Conservation (phyloP, 345 rosid species). For the Moricandia arvensis region DNA sequence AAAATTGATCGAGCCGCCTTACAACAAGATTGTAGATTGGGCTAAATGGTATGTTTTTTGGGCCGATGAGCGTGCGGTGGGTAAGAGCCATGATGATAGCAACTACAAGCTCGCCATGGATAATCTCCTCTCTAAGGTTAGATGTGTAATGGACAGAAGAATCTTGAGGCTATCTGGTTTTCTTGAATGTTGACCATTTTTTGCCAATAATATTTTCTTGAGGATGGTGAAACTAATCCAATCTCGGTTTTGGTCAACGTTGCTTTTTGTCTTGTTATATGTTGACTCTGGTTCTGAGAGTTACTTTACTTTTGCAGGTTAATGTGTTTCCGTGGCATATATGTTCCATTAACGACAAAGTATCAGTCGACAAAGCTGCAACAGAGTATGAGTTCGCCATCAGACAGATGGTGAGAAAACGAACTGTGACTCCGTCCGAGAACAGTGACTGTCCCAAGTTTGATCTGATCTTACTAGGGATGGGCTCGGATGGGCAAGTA, state of each 20-base stretch:
- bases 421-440: conserved; percentile 65
- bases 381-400: conserved; percentile 66
- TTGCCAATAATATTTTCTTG: not conserved
- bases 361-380: conserved; percentile 84
- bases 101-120: conserved; percentile 87
- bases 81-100: conserved; percentile 78
- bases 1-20: conserved; percentile 79
- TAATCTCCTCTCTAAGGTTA: conserved; percentile 70
- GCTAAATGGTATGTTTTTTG: conserved; percentile 80
- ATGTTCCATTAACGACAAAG: conserved; percentile 73
- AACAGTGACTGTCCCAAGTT: conserved; percentile 85
- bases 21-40: conserved; percentile 86
- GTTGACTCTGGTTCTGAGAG: conserved; percentile 12
- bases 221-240: not conserved
- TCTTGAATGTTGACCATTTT: conserved; percentile 23
- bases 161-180: not conserved
- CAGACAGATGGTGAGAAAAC: conserved; percentile 67
- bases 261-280: conserved; percentile 19
- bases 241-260: not conserved
- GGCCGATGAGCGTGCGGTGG: conserved; percentile 85
- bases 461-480: conserved; percentile 82
- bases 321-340: conserved; percentile 73
- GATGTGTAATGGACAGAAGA: not conserved
- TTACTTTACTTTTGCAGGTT: conserved; percentile 49
- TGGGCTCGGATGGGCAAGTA: conserved; percentile 88